A percentile compares a stretch with the other conserved stretches of the same genome.
phyloP scores from a whole-genome alignment of 306 rosid species.

The Sindora glabra region DNA sequence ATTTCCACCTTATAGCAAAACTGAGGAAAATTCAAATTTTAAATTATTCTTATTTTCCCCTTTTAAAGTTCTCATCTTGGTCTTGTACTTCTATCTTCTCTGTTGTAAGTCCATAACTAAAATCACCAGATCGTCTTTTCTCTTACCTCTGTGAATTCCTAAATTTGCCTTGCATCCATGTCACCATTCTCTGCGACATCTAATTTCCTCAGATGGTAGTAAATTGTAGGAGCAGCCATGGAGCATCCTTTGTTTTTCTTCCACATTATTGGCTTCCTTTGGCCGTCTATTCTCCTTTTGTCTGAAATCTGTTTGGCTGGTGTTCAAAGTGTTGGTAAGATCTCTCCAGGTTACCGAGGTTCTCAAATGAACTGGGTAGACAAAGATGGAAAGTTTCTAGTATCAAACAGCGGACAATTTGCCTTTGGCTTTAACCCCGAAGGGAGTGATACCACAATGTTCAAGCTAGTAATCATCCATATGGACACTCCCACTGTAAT shows the following conservation, averaged over 20 bases:
- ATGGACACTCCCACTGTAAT: conserved; percentile 16
- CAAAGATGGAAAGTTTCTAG: conserved; percentile 33
- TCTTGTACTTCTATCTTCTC: too few species aligned
- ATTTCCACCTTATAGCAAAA: too few species aligned
- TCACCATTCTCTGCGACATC: not conserved
- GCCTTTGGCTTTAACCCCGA: conserved; percentile 45
- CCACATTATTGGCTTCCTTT: conserved; percentile 7
- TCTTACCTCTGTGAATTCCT: not conserved
- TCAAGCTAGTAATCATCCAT: conserved; percentile 41
- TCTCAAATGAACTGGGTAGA: conserved; percentile 49
- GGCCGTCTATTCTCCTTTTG: conserved; percentile 21
- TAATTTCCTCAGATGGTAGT: not conserved
- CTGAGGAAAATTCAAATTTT: too few species aligned
- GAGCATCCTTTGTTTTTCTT: conserved; percentile 6
- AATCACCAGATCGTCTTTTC: not conserved
- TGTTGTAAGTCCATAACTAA: too few species aligned
- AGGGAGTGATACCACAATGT: conserved; percentile 25
- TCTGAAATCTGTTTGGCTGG: conserved; percentile 32
- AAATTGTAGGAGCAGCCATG: conserved; percentile 34
- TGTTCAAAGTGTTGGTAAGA: conserved; percentile 11
- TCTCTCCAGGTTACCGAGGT: conserved; percentile 31
- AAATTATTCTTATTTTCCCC: too few species aligned
- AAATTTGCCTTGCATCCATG: not conserved
- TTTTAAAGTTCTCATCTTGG: too few species aligned
- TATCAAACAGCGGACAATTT: conserved; percentile 36